These are phyloP conservation scores for Cicer yamashitae DNA, from an alignment of 306 rosid species.

Conservation along the genomic window DNA sequence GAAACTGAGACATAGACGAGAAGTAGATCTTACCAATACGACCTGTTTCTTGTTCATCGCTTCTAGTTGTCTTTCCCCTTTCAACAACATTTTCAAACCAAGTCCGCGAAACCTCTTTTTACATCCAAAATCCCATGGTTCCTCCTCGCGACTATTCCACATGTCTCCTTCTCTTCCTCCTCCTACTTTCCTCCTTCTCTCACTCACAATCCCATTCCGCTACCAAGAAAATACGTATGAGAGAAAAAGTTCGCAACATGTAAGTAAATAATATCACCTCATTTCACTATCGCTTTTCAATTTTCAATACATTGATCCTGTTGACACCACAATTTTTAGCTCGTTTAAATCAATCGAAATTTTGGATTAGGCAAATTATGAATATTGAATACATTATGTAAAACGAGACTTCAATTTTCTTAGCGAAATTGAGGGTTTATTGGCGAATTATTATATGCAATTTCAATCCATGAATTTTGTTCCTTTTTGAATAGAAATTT, in stretches of 20 bases:
- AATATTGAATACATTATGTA: background rate
- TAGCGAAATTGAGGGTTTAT: constrained; percentile 6
- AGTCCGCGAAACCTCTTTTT: constrained; percentile 16
- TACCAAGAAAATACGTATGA: constrained; percentile 77
- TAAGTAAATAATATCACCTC: constrained; percentile 36
- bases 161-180: constrained; percentile 57
- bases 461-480: constrained; percentile 5
- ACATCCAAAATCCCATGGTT: constrained; percentile 37
- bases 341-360: background rate
- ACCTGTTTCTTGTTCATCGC: constrained; percentile 10
- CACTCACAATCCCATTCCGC: constrained; percentile 52
- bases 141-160: constrained; percentile 46
- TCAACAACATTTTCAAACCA: constrained; percentile 26
- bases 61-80: constrained; percentile 3
- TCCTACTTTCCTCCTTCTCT: constrained; percentile 52
- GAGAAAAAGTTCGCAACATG: constrained; percentile 89
- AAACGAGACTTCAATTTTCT: background rate
- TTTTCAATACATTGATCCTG: constrained; percentile 14
- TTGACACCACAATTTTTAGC: constrained; percentile 18
- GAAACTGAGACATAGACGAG: background rate
- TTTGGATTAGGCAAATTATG: background rate
- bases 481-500: background rate
- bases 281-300: constrained; percentile 4
- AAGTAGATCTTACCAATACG: constrained; percentile 26
- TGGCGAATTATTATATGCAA: constrained; percentile 18